These are phyloP conservation scores for Telfairia occidentalis DNA, from an alignment of 331 rosid species.

Conservation along the genomic window DNA sequence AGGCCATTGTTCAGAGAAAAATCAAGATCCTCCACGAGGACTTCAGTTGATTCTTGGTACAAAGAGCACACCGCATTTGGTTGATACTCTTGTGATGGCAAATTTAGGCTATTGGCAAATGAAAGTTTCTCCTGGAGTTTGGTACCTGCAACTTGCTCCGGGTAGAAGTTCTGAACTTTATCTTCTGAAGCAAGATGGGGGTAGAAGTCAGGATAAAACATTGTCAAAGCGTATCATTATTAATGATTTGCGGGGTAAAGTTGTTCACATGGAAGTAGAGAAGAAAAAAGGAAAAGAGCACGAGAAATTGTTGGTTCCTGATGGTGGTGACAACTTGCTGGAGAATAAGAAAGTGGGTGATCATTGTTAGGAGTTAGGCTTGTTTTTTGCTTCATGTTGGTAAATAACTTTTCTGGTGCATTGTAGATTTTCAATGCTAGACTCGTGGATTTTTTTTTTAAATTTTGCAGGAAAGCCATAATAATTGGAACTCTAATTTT, in stretches of 20 bases:
- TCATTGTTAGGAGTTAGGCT: conserved; percentile 5
- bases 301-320: conserved; percentile 68
- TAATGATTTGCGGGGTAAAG: conserved; percentile 82
- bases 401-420: not conserved
- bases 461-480: conserved; percentile 35
- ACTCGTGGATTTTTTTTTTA: conserved; percentile 6
- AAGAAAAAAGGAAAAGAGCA: conserved; percentile 86
- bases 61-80: conserved; percentile 70
- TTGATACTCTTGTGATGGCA: conserved; percentile 98
- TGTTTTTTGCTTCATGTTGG: conserved; percentile 6
- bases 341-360: conserved; percentile 51
- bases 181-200: conserved; percentile 52
- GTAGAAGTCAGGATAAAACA: conserved; percentile 38
- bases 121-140: conserved; percentile 99
- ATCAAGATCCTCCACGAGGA: conserved; percentile 86
- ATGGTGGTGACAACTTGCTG: conserved; percentile 28
- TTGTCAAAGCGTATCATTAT: conserved; percentile 69
- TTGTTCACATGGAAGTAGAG: conserved; percentile 80
- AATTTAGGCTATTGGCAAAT: conserved; percentile 99
- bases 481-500: conserved; percentile 75
- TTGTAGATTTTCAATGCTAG: not conserved
- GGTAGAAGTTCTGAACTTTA: conserved; percentile 98
- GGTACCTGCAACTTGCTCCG: conserved; percentile 96
- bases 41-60: conserved; percentile 97
- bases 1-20: conserved; percentile 99